These are phyloP conservation scores for Ramularia collo-cygni DNA, from an alignment of 2,329 filamentous ascomycete genomes.

Conservation along the genomic window DNA sequence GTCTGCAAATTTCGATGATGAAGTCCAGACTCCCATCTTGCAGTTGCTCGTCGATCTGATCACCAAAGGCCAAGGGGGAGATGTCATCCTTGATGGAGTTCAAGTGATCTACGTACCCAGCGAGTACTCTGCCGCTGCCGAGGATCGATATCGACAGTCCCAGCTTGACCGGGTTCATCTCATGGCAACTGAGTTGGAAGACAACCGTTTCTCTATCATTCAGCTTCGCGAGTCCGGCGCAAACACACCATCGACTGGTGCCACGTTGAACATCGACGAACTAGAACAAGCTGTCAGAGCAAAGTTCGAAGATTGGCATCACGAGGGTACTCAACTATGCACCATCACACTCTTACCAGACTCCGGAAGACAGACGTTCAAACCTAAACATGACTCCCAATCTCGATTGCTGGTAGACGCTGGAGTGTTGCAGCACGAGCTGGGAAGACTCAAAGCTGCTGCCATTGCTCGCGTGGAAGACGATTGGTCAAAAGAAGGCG, in stretches of 20 bases:
- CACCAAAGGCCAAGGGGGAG: constrained; percentile 7
- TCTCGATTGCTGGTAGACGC: not conserved
- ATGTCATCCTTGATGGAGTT: constrained; percentile 12
- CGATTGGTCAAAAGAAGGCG: constrained; percentile 1
- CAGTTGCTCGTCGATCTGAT: constrained; percentile 12
- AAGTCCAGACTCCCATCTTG: constrained; percentile 12
- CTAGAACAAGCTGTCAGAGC: constrained; percentile 6
- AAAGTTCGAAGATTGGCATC: constrained; percentile 7
- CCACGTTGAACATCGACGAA: not conserved
- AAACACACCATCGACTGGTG: constrained; percentile 3
- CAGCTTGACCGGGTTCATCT: constrained; percentile 1
- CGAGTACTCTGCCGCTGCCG: constrained; percentile 6
- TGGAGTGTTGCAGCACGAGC: constrained; percentile 1
- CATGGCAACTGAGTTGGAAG: constrained; percentile 7
- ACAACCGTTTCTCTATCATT: constrained; percentile 8
- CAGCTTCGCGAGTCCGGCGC: not conserved
- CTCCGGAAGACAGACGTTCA: not conserved
- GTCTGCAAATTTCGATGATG: constrained; percentile 7
- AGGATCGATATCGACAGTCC: constrained; percentile 2
- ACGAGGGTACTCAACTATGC: constrained; percentile 2
- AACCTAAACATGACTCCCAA: not conserved
- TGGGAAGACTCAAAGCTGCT: not conserved
- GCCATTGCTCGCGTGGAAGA: not conserved
- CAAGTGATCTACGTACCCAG: constrained; percentile 15
- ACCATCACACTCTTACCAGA: not conserved